A percentile compares a stretch with the other conserved stretches of the same genome.
Conservation (phyloP, 2,329 filamentous ascomycete species). For the Cercospora brassicicola region DNA sequence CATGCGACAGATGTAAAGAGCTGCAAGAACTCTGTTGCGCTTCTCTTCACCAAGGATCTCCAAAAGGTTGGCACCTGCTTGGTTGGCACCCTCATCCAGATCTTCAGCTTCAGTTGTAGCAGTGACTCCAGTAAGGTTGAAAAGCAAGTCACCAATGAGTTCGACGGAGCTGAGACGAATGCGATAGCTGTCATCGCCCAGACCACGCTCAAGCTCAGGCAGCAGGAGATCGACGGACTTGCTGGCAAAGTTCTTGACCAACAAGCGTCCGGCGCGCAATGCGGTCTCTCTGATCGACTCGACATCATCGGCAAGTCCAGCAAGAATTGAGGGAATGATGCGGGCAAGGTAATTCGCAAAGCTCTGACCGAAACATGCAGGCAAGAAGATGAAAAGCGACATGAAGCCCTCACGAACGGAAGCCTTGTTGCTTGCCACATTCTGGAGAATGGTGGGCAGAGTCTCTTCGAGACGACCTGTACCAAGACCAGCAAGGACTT, state of each 20-base stretch:
- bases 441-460: constrained; percentile 91
- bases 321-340: constrained; percentile 92
- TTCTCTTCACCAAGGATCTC: constrained; percentile 94
- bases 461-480: constrained; percentile 93
- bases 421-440: constrained; percentile 86
- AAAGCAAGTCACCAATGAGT: constrained; percentile 90
- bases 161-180: constrained; percentile 98
- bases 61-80: constrained; percentile 88
- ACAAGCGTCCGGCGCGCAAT: constrained; percentile 82
- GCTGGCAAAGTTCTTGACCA: constrained; percentile 98
- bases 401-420: constrained; percentile 97
- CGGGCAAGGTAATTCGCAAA: constrained; percentile 93
- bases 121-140: constrained; percentile 94
- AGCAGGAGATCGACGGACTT: constrained; percentile 91
- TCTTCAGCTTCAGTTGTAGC: constrained; percentile 74
- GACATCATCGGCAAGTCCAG: constrained; percentile 90
- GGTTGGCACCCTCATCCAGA: constrained; percentile 75
- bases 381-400: constrained; percentile 98
- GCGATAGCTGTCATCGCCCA: constrained; percentile 96
- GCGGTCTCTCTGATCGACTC: constrained; percentile 98
- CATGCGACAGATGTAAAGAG: constrained; percentile 94
- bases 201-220: constrained; percentile 89
- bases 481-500: constrained; percentile 92
- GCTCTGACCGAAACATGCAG: constrained; percentile 97
- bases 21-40: constrained; percentile 95